Evolutionary conservation across 352 stramenopile genomes (phyloP).

Genomic region (Paralagenidium karlingii): DNA sequence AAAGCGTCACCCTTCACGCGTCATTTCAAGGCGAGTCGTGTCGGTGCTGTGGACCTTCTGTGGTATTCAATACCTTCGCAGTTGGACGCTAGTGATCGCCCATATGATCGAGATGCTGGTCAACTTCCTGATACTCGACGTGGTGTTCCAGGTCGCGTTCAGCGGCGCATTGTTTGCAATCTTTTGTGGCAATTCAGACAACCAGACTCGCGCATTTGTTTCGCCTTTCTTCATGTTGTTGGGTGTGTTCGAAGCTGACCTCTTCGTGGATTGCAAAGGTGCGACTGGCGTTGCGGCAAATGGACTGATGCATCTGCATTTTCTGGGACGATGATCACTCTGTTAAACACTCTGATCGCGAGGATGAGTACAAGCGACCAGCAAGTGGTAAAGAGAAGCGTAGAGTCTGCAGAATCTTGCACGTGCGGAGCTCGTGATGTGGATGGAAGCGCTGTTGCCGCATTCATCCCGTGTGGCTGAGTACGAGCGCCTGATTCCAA

Average conservation of each 20-base stretch:
- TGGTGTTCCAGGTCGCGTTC: slow-evolving; percentile 55
- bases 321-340: slow-evolving; percentile 40
- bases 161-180: slow-evolving; percentile 61
- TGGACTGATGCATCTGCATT: slow-evolving; percentile 32
- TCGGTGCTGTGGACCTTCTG: slow-evolving; percentile 57
- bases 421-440: slow-evolving; percentile 29
- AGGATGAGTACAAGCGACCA: slow-evolving; percentile 60
- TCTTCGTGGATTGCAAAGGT: slow-evolving; percentile 19
- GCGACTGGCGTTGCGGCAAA: slow-evolving; percentile 38
- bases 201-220: slow-evolving; percentile 43
- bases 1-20: too few species aligned
- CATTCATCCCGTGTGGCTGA: too few species aligned
- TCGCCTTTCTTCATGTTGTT: slow-evolving; percentile 69
- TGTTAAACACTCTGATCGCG: slow-evolving; percentile 56
- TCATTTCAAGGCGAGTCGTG: slow-evolving; percentile 41
- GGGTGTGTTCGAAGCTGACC: slow-evolving; percentile 41
- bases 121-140: slow-evolving; percentile 57
- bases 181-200: slow-evolving; percentile 33
- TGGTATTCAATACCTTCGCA: too few species aligned
- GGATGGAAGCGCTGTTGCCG: slow-evolving; percentile 36
- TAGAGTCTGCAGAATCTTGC: slow-evolving; percentile 40
- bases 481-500: too few species aligned
- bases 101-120: slow-evolving; percentile 69
- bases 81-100: slow-evolving; percentile 48
- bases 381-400: slow-evolving; percentile 35